phyloP scores from a whole-genome alignment of 768 basidiomycete genomes.

The Termitomyces titanicus region DNA sequence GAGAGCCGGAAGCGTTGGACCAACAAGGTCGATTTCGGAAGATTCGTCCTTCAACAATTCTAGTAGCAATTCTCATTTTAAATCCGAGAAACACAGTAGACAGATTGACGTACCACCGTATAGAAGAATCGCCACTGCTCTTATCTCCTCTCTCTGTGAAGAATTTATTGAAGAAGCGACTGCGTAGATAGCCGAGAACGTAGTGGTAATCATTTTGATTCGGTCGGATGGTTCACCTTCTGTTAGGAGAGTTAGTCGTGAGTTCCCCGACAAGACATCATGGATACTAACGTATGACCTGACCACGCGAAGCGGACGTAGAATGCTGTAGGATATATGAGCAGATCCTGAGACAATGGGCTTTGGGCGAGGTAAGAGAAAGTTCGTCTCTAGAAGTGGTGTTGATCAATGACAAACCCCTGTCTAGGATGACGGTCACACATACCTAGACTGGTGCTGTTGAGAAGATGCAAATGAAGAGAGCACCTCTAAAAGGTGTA shows the following conservation, averaged over 20 bases:
- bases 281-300: constrained; percentile 44
- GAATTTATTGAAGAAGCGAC: constrained; percentile 57
- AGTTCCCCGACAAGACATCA: background rate
- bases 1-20: constrained; percentile 75
- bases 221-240: constrained; percentile 56
- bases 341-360: constrained; percentile 81
- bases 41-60: constrained; percentile 88
- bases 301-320: constrained; percentile 51
- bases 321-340: constrained; percentile 75
- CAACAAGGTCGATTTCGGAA: constrained; percentile 72
- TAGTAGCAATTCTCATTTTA: constrained; percentile 14
- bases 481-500: constrained; percentile 69
- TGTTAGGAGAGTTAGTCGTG: constrained; percentile 10
- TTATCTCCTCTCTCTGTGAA: constrained; percentile 66
- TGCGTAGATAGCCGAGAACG: constrained; percentile 57
- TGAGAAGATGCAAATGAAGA: constrained; percentile 50
- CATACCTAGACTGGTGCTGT: constrained; percentile 19
- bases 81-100: background rate
- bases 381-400: constrained; percentile 31
- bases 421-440: constrained; percentile 3
- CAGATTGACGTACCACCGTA: constrained; percentile 57
- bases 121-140: constrained; percentile 73
- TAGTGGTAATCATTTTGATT: constrained; percentile 57
- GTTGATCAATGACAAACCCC: background rate
- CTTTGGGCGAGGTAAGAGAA: constrained; percentile 40